phyloP scores from a whole-genome alignment of 2,329 filamentous ascomycete genomes.

The Aspergillus floridensis region DNA sequence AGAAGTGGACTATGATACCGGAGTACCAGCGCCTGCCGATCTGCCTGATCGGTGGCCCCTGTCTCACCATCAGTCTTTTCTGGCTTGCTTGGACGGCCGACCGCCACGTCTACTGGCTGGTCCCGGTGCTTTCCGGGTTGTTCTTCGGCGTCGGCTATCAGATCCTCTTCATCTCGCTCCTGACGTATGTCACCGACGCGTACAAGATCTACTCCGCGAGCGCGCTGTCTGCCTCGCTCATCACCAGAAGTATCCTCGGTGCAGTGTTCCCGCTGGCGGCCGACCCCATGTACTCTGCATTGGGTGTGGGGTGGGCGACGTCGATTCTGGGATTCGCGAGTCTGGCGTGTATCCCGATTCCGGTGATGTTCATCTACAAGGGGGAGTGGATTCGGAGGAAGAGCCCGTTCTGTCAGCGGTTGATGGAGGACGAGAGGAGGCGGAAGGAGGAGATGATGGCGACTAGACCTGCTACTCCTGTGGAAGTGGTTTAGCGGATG shows the following conservation, averaged over 20 bases:
- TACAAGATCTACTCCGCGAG: conserved; percentile 64
- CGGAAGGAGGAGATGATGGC: conserved; percentile 9
- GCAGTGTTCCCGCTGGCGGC: conserved; percentile 56
- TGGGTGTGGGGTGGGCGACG: conserved; percentile 44
- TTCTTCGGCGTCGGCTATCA: conserved; percentile 62
- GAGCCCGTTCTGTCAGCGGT: conserved; percentile 32
- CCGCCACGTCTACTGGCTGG: conserved; percentile 50
- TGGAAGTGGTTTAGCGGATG: background rate
- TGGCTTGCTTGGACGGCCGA: conserved; percentile 61
- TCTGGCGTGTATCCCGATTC: conserved; percentile 40
- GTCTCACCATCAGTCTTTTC: conserved; percentile 52
- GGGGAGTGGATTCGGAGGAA: conserved; percentile 28
- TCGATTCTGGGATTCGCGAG: conserved; percentile 42
- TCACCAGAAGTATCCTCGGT: conserved; percentile 51
- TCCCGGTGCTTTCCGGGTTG: conserved; percentile 60
- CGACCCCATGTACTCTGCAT: conserved; percentile 34
- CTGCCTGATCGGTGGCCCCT: conserved; percentile 66
- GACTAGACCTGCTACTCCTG: background rate
- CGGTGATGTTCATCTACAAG: conserved; percentile 36
- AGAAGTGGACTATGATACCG: conserved; percentile 55
- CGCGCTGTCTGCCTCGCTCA: conserved; percentile 53
- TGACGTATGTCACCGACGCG: conserved; percentile 67
- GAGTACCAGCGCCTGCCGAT: conserved; percentile 69
- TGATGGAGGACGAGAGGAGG: conserved; percentile 23
- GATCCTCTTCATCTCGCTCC: conserved; percentile 62